phyloP scores from a whole-genome alignment of 106 monocot genomes.

The Phalaenopsis aphrodite region DNA sequence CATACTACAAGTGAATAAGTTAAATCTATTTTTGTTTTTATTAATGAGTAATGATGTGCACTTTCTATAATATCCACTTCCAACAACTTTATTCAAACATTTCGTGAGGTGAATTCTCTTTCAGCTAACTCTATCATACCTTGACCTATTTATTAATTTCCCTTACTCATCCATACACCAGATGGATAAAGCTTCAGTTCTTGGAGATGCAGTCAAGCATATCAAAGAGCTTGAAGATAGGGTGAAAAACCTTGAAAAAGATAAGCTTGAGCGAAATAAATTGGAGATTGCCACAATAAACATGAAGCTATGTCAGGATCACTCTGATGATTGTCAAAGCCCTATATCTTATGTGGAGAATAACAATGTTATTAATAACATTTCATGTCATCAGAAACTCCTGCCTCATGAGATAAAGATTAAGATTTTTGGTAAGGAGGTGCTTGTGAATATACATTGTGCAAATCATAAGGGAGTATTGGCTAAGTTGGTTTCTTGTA shows the following conservation, averaged over 20 bases:
- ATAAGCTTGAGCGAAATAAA: slow-evolving; percentile 19
- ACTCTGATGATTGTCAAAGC: not conserved
- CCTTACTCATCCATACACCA: slow-evolving; percentile 2
- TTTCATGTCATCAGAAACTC: not conserved
- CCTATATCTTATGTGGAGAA: not conserved
- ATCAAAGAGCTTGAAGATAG: slow-evolving; percentile 53
- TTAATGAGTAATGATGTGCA: too few relatives aligned
- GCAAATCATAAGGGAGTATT: slow-evolving; percentile 38
- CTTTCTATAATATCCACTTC: too few relatives aligned
- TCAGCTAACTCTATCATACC: not conserved
- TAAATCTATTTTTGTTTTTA: too few relatives aligned
- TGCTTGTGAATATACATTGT: slow-evolving; percentile 58
- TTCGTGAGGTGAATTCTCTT: not conserved
- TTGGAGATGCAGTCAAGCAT: slow-evolving; percentile 58
- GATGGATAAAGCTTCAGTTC: slow-evolving; percentile 71
- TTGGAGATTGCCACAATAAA: slow-evolving; percentile 16
- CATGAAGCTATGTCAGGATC: not conserved
- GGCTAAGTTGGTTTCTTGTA: slow-evolving; percentile 31
- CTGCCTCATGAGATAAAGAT: slow-evolving; percentile 44
- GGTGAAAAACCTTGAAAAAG: slow-evolving; percentile 28
- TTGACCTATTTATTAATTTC: not conserved
- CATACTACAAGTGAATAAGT: too few relatives aligned
- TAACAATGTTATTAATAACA: not conserved
- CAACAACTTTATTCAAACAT: not conserved
- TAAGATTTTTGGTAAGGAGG: slow-evolving; percentile 26